These are phyloP conservation scores for Candida mesenterica DNA, from an alignment of 1,139 yeast genomes.

Conservation along the genomic window DNA sequence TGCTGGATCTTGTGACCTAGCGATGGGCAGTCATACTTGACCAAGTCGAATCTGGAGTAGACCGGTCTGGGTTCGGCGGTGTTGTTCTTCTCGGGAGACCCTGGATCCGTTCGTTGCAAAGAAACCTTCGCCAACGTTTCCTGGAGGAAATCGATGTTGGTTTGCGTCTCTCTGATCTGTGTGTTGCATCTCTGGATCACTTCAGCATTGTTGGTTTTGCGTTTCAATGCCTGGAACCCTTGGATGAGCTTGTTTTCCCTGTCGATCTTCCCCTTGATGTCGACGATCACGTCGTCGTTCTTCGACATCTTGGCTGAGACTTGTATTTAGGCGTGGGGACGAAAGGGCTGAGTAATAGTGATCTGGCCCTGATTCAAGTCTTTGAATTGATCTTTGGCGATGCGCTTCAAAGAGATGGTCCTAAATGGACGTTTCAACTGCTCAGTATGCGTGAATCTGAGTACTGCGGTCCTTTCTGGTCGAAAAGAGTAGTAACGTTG, in stretches of 20 bases:
- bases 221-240: constrained; percentile 80
- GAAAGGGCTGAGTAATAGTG: no score
- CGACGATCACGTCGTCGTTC: constrained; percentile 41
- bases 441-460: no score
- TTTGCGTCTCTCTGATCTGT: constrained; percentile 86
- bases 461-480: no score
- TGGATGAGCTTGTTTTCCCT: constrained; percentile 83
- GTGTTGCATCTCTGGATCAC: constrained; percentile 92
- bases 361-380: no score
- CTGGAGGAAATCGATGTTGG: constrained; percentile 83
- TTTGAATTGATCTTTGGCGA: no score
- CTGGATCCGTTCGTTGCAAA: constrained; percentile 25
- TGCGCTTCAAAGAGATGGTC: no score
- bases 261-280: constrained; percentile 79
- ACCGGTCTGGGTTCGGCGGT: constrained; percentile 28
- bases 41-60: constrained; percentile 71
- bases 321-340: not conserved
- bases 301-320: constrained; percentile 3
- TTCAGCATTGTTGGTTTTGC: constrained; percentile 70
- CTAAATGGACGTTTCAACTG: no score
- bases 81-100: constrained; percentile 4
- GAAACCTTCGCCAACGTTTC: constrained; percentile 70
- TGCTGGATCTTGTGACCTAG: constrained; percentile 93
- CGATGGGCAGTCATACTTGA: constrained; percentile 91
- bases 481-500: no score